Percentiles rank a stretch among this genome's conserved stretches.
phyloP scores from a whole-genome alignment of 768 basidiomycete genomes.

The Hypholoma fasciculare region DNA sequence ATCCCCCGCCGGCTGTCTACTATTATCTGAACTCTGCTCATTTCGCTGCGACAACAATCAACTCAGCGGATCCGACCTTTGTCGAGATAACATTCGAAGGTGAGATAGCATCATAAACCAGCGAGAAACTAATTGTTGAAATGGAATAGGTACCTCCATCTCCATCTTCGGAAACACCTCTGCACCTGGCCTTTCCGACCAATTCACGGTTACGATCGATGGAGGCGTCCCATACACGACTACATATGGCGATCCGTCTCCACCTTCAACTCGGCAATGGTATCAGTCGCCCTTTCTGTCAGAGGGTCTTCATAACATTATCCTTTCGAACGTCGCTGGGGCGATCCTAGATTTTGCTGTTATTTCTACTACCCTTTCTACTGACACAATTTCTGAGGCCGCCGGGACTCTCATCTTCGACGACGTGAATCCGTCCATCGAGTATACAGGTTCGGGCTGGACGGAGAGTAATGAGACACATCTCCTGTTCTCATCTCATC shows the following conservation, averaged over 20 bases:
- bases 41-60: too few relatives aligned
- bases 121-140: too few relatives aligned
- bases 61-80: too few relatives aligned
- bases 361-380: background rate
- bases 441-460: background rate
- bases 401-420: background rate
- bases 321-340: background rate
- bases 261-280: background rate
- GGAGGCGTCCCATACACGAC: background rate
- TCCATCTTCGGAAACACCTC: too few relatives aligned
- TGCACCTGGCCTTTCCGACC: too few relatives aligned
- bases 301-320: background rate
- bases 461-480: background rate
- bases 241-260: background rate
- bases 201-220: background rate
- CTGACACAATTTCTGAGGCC: background rate
- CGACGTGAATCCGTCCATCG: background rate
- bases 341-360: background rate
- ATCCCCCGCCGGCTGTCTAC: too few relatives aligned
- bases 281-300: background rate
- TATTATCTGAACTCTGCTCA: too few relatives aligned
- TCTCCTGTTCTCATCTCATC: background rate
- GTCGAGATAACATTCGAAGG: too few relatives aligned
- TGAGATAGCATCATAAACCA: too few relatives aligned
- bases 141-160: too few relatives aligned